phyloP scores from a whole-genome alignment of 1,139 yeast genomes.

The Candida tetrigidarum region DNA sequence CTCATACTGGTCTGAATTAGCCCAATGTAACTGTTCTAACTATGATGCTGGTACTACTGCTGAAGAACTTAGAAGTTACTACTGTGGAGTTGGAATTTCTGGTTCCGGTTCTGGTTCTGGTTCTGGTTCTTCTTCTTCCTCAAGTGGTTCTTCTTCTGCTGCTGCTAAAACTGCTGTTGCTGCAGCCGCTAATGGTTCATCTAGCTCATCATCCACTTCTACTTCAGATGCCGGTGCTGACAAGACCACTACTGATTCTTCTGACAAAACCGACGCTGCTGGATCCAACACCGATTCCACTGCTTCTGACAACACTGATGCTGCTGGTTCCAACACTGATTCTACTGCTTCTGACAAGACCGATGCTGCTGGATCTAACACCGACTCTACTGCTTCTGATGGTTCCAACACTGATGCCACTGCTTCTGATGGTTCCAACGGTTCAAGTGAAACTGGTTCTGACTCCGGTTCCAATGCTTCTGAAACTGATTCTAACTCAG shows the following conservation, averaged over 20 bases:
- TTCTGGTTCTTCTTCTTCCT: background rate
- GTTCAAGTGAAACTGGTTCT: background rate
- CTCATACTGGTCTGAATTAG: conserved; percentile 6
- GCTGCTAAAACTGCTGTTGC: background rate
- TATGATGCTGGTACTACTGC: conserved; percentile 1
- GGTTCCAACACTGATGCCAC: conserved; percentile 17
- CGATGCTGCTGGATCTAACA: conserved; percentile 16
- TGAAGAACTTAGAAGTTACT: conserved; percentile 4
- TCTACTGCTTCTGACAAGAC: conserved; percentile 19
- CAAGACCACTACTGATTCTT: background rate
- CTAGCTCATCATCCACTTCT: background rate
- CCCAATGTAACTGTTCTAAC: conserved; percentile 7
- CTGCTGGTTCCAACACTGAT: conserved; percentile 18
- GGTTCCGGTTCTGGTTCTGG: background rate
- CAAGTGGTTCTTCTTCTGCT: background rate
- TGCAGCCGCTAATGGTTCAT: conserved; percentile 8
- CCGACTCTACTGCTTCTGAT: conserved; percentile 19
- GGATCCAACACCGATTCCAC: conserved; percentile 20
- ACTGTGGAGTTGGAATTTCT: conserved; percentile 4
- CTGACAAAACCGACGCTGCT: conserved; percentile 13
- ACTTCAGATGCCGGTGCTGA: background rate
- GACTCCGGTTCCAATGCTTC: conserved; percentile 2
- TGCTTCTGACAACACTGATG: conserved; percentile 18
- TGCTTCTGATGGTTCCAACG: conserved; percentile 4
- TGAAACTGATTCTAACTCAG: background rate